Percentiles rank a stretch among this genome's conserved stretches.
Evolutionary conservation across 495 filamentous ascomycete genomes (phyloP).

Genomic region (Xylaria venustula): DNA sequence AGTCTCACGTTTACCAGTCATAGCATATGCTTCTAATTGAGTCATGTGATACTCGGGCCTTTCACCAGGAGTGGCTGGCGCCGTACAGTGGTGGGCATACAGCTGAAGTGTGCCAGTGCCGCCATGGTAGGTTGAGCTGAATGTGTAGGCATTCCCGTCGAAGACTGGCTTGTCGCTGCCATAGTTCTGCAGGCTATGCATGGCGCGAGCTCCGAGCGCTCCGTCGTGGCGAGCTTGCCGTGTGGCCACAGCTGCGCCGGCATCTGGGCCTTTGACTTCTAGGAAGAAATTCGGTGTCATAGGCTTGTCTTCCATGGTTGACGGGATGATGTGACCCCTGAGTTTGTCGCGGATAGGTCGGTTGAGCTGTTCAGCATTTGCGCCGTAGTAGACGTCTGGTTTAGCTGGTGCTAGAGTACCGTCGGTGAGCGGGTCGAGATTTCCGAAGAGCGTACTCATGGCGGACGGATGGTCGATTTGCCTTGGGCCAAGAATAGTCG

Average conservation of each 20-base stretch:
- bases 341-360: constrained; percentile 14
- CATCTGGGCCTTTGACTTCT: constrained; percentile 38
- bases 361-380: constrained; percentile 17
- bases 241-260: constrained; percentile 26
- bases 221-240: constrained; percentile 44
- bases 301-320: constrained; percentile 31
- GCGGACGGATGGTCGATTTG: neutral
- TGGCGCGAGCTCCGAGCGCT: constrained; percentile 44
- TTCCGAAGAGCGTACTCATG: neutral
- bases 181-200: constrained; percentile 46
- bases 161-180: constrained; percentile 31
- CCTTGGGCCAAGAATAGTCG: neutral
- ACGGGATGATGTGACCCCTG: constrained; percentile 32
- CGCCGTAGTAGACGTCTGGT: constrained; percentile 41
- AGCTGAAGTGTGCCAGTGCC: constrained; percentile 34
- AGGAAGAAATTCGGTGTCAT: constrained; percentile 43
- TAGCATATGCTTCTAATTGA: constrained; percentile 24
- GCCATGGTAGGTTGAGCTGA: constrained; percentile 39
- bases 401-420: constrained; percentile 14
- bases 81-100: constrained; percentile 34
- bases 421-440: neutral
- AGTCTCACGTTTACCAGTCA: constrained; percentile 28
- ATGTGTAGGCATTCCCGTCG: constrained; percentile 43
- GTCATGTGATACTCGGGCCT: constrained; percentile 44
- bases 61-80: constrained; percentile 15